These are phyloP conservation scores for Botrytis squamosa DNA, from an alignment of 2,329 filamentous ascomycete genomes.

Conservation along the genomic window DNA sequence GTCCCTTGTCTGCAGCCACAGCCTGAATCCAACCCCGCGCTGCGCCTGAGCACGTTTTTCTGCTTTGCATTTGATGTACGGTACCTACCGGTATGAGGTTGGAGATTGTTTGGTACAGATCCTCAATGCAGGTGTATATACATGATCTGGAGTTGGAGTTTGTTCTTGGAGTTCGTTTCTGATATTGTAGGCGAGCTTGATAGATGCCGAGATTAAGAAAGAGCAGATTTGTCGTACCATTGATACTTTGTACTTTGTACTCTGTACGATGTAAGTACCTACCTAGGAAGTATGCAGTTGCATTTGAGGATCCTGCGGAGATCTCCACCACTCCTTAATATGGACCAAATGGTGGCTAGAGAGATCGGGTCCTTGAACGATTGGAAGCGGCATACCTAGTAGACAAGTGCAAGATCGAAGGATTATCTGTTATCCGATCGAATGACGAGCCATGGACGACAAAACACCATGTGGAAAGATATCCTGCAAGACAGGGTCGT, in stretches of 20 bases:
- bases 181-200: not conserved
- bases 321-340: not conserved
- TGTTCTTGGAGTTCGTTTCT: not conserved
- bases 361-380: not conserved
- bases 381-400: no score
- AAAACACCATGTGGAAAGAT: not conserved
- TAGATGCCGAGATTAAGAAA: not conserved
- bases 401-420: not conserved
- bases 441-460: not conserved
- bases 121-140: not conserved
- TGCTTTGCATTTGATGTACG: not conserved
- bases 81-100: not conserved
- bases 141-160: not conserved
- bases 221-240: not conserved
- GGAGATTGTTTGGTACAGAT: not conserved
- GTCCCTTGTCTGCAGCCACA: slow-evolving; percentile 1
- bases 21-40: not conserved
- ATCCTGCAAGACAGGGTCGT: not conserved
- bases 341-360: not conserved
- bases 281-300: not conserved
- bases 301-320: not conserved
- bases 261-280: not conserved
- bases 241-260: not conserved
- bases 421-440: not conserved
- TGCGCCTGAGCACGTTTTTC: not conserved